Evolutionary conservation across 1,284 basidiomycete species (phyloP).

Genomic region (Ceratobasidium sp.): DNA sequence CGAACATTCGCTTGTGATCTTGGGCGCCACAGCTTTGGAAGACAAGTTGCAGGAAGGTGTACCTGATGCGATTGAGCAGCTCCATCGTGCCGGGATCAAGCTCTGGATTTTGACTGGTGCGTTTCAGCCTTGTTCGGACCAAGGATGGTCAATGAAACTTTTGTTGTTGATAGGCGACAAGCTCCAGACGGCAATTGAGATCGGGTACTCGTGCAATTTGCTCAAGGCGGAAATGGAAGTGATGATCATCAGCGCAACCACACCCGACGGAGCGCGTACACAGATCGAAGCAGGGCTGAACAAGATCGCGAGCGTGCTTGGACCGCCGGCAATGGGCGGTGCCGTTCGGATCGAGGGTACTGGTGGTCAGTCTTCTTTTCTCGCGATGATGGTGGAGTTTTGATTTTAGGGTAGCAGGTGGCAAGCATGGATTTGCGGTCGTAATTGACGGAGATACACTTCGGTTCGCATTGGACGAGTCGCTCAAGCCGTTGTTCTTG

Average conservation of each 20-base stretch:
- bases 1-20: conserved; percentile 80
- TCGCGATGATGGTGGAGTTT: not conserved
- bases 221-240: conserved; percentile 92
- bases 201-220: conserved; percentile 91
- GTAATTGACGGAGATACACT: conserved; percentile 97
- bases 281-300: conserved; percentile 94
- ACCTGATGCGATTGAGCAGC: conserved; percentile 91
- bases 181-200: conserved; percentile 97
- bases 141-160: conserved; percentile 13
- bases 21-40: conserved; percentile 95
- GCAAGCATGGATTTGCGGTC: conserved; percentile 79
- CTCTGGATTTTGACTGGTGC: conserved; percentile 91
- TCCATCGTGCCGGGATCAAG: conserved; percentile 95
- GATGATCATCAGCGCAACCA: conserved; percentile 94
- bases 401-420: conserved; percentile 51
- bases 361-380: not conserved
- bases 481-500: conserved; percentile 86
- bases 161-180: conserved; percentile 78
- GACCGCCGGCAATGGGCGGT: conserved; percentile 58
- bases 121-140: conserved; percentile 43
- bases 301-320: conserved; percentile 86
- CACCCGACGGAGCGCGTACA: conserved; percentile 72
- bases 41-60: conserved; percentile 98
- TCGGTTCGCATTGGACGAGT: conserved; percentile 77
- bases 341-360: not conserved